Evolutionary conservation across 371 early-diverging fungal genomes (phyloP).

Genomic region (Sporodiniella umbellata): DNA sequence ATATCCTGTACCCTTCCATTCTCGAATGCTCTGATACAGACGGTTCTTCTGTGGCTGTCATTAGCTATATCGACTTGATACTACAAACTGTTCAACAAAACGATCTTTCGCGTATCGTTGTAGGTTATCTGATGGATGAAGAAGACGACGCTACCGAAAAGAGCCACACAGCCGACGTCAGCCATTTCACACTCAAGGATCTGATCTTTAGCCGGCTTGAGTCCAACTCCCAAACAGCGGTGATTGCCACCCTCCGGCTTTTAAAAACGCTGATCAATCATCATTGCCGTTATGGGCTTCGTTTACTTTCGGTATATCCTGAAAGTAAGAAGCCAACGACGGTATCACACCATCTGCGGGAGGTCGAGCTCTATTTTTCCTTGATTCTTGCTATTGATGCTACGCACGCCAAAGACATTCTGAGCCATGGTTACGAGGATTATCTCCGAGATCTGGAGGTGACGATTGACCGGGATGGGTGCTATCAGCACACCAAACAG

Average conservation of each 20-base stretch:
- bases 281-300: slow-evolving; percentile 75
- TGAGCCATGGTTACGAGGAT: slow-evolving; percentile 67
- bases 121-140: slow-evolving; percentile 74
- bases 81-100: slow-evolving; percentile 74
- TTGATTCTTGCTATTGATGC: slow-evolving; percentile 63
- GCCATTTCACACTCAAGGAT: slow-evolving; percentile 73
- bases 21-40: slow-evolving; percentile 88
- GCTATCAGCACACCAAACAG: slow-evolving; percentile 51
- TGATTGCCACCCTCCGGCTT: slow-evolving; percentile 80
- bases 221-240: slow-evolving; percentile 70
- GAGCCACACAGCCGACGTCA: slow-evolving; percentile 11
- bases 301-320: slow-evolving; percentile 65
- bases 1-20: slow-evolving; percentile 84
- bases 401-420: slow-evolving; percentile 51
- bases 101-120: slow-evolving; percentile 68
- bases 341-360: slow-evolving; percentile 65
- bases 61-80: slow-evolving; percentile 86
- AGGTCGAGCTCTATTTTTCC: slow-evolving; percentile 69
- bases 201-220: slow-evolving; percentile 73
- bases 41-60: slow-evolving; percentile 86
- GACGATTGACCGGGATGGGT: slow-evolving; percentile 59
- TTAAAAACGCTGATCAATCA: slow-evolving; percentile 71
- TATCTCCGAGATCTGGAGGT: slow-evolving; percentile 78
- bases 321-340: slow-evolving; percentile 38
- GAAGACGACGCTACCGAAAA: slow-evolving; percentile 22